Base-by-base conservation (phyloP, 768 basidiomycete genomes). In the Gymnopilus dilepis region DNA sequence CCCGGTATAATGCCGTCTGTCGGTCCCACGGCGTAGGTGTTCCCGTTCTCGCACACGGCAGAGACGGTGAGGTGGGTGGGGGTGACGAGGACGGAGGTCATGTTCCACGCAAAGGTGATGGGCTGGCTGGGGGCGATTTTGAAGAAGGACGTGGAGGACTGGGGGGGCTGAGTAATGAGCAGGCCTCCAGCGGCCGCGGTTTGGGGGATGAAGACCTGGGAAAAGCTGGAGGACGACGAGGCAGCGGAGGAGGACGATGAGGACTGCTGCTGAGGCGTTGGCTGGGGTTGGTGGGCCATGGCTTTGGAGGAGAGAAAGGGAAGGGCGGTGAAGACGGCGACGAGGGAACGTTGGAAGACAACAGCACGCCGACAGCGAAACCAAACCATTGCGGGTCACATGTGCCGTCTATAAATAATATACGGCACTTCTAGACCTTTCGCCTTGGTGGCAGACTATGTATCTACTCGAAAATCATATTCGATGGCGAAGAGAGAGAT, bases 71-170 rank as follows among this genome's bases (percentile, higher is more conserved):
- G 83, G 65, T 81, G 80, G 3, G 86, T 84, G 0, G 95, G 95
- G 0, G 84, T 87, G 41, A 80, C 84, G 65, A 90, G 76, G 41
- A 98, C 78, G 59, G 81, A 81, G 15, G 92, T 93, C 69, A 94
- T 84, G 75, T 94, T 94, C 96, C 95, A 97, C 11, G 83, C 95
- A 73, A 97, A 93, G 21, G 94, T 97, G 70, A 97, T 86, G 61
- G 80, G 77, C 65, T 92, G 83, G 52, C 79, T 80, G 0, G 78
- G 77, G 0, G 93, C 91, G 70, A 97, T 91, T 83, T 95, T 95
- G 81, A 87, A 97, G 80, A 86, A 97, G 22, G 93, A 92, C 2
- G 90, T 89, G 33, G 87, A 84, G 8, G 91, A 90, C 65, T 88
- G 84, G 0, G 92, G 91, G 0, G 95, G 95, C 70, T 92, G 84